Conservation (phyloP, 495 filamentous ascomycete species). For the Bathelium albidoporum region DNA sequence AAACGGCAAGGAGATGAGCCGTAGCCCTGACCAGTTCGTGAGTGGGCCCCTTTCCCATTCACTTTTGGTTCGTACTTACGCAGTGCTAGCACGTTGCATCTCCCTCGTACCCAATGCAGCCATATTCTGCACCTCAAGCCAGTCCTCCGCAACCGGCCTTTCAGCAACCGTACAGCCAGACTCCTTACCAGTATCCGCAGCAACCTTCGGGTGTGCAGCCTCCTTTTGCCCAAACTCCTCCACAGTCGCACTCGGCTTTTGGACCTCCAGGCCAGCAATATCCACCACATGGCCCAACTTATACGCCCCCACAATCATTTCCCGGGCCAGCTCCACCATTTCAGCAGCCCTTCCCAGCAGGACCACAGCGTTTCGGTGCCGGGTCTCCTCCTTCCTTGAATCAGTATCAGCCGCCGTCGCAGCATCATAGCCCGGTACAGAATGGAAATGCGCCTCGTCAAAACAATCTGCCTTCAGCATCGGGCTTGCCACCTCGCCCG, state of each 20-base stretch:
- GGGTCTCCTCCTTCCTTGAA: conserved; percentile 33
- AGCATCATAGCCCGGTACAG: conserved; percentile 30
- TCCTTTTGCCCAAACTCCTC: conserved; percentile 1
- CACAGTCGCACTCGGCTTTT: conserved; percentile 1
- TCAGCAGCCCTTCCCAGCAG: conserved; percentile 20
- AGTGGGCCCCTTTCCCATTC: conserved; percentile 22
- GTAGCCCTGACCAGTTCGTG: conserved; percentile 34
- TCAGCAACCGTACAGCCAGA: conserved; percentile 9
- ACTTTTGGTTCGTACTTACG: neutral
- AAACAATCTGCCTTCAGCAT: conserved; percentile 43
- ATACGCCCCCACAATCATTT: conserved; percentile 4
- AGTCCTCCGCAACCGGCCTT: conserved; percentile 13
- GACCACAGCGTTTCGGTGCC: conserved; percentile 21
- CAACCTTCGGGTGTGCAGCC: neutral
- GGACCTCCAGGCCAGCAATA: conserved; percentile 14
- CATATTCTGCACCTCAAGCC: conserved; percentile 20
- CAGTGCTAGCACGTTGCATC: conserved; percentile 18
- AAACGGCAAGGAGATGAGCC: conserved; percentile 23
- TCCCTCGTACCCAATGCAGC: conserved; percentile 23
- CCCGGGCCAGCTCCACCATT: conserved; percentile 18
- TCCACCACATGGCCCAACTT: conserved; percentile 5
- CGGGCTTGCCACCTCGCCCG: conserved; percentile 56
- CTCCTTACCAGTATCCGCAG: conserved; percentile 8
- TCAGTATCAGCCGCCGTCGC: conserved; percentile 28
- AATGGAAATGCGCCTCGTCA: conserved; percentile 37